Evolutionary conservation across 179 eudicot species (phyloP).

Genomic region (Pouteria campechiana): DNA sequence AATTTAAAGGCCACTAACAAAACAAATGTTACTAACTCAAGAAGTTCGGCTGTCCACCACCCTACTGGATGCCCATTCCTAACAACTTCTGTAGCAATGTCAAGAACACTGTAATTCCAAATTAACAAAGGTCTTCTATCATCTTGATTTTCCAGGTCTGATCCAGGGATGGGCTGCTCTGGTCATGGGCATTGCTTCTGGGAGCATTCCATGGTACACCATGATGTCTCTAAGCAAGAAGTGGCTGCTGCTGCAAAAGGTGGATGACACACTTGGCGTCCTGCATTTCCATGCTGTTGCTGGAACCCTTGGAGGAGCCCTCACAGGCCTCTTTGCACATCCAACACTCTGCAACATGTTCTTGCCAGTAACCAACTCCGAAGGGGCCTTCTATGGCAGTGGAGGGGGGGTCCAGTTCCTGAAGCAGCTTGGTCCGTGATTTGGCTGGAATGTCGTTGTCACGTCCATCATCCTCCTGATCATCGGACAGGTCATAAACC

Average conservation of each 20-base stretch:
- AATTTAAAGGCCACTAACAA: too few relatives aligned
- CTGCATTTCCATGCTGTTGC: slow-evolving; percentile 32
- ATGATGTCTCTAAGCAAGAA: slow-evolving; percentile 8
- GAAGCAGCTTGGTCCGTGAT: slow-evolving; percentile 23
- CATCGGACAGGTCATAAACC: slow-evolving; percentile 1
- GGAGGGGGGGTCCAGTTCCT: slow-evolving; percentile 17
- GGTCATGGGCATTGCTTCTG: slow-evolving; percentile 7
- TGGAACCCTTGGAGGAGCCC: slow-evolving; percentile 24
- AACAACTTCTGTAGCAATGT: too few relatives aligned
- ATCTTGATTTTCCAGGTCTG: too few relatives aligned
- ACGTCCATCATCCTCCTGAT: slow-evolving; percentile 3
- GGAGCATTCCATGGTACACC: slow-evolving; percentile 9
- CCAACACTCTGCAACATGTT: slow-evolving; percentile 22
- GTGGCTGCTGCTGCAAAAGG: slow-evolving; percentile 19
- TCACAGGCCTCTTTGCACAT: slow-evolving; percentile 27
- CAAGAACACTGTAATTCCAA: too few relatives aligned
- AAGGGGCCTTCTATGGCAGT: slow-evolving; percentile 32
- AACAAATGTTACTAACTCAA: too few relatives aligned
- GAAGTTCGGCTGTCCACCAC: too few relatives aligned
- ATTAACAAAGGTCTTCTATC: too few relatives aligned
- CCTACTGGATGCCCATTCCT: too few relatives aligned
- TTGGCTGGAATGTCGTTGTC: slow-evolving; percentile 7
- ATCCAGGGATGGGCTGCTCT: slow-evolving; percentile 13
- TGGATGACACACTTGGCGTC: slow-evolving; percentile 32
- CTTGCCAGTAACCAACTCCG: slow-evolving; percentile 15